Evolutionary conservation across 768 basidiomycete species (phyloP), one percentile per base, ranked within the genome.

Genomic region (Sporobolomyces pararoseus): DNA sequence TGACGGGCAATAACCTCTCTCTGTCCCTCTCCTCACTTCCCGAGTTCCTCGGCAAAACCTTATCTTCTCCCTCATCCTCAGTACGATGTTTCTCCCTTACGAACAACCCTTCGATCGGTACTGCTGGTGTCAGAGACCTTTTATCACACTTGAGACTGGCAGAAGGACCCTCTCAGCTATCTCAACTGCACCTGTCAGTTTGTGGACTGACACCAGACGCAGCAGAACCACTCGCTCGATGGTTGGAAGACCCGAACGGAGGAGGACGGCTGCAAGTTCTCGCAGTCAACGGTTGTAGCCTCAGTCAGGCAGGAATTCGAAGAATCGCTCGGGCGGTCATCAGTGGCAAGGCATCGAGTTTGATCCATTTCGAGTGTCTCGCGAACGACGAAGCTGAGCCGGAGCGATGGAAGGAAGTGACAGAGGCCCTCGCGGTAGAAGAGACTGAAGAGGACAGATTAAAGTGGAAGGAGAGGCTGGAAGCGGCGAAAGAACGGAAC

Each of bases 291-390:
- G 65, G 68, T 17, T 63, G 61, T 31, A 16, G 9, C 0, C 23
- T 73, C 10, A 51, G 65, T 0, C 6, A 21, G 2, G 68, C 62
- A 0, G 72, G 72, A 6, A 27, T 65, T 19, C 39, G 72, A 12
- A 3, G 65, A 6, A 64, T 73, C 23, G 65, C 61, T 5, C 61
- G 60, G 12, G 39, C 50, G 21, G 57, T 70, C 23, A 63, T 34
- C 19, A 55, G 47, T 31, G 72, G 72, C 0, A 39, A 60, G 17
- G 59, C 60, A 0, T 53, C 65, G 25, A 65, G 61, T 23, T 21
- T 73, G 29, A n/a, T 73, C 25, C 72, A 70, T 49, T 60, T 73
- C 57, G 72, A 73, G 53, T 27, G 21, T 23, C 55, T 57, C 13
- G 72, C 72, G 31, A 73, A 73, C 62, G 68, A 63, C 21, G 51